These are phyloP conservation scores for Boletus subparvulus DNA, from an alignment of 768 basidiomycete genomes.

Conservation along the genomic window DNA sequence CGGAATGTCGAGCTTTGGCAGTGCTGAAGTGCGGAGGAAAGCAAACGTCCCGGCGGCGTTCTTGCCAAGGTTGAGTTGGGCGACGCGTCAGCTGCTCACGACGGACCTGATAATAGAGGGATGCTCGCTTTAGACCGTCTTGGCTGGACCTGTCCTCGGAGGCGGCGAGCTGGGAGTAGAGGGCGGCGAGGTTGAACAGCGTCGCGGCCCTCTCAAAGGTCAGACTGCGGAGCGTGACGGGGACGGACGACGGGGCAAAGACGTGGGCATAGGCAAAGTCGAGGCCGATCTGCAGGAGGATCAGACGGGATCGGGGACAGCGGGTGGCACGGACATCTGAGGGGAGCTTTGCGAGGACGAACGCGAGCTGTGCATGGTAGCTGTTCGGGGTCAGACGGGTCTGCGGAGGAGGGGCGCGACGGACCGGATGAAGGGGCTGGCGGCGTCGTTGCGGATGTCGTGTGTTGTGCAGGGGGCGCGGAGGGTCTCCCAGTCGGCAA, in stretches of 20 bases:
- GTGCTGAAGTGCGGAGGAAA: slow-evolving; percentile 52
- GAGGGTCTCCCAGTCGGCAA: slow-evolving; percentile 65
- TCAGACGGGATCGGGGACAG: slow-evolving; percentile 13
- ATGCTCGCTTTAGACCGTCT: slow-evolving; percentile 85
- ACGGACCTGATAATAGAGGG: slow-evolving; percentile 65
- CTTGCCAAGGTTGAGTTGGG: slow-evolving; percentile 34
- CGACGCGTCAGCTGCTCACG: slow-evolving; percentile 7
- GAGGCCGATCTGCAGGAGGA: slow-evolving; percentile 56
- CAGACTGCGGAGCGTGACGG: slow-evolving; percentile 70
- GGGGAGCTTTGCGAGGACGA: slow-evolving; percentile 82
- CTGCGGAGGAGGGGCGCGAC: slow-evolving; percentile 25
- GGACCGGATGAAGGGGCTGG: slow-evolving; percentile 57
- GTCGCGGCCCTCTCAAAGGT: slow-evolving; percentile 76
- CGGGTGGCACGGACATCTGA: slow-evolving; percentile 51
- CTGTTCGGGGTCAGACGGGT: slow-evolving; percentile 40
- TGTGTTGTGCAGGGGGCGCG: slow-evolving; percentile 45
- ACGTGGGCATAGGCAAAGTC: slow-evolving; percentile 71
- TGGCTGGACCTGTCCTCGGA: slow-evolving; percentile 64
- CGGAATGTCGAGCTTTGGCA: slow-evolving; percentile 51
- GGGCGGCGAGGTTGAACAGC: slow-evolving; percentile 82
- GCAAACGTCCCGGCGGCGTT: slow-evolving; percentile 72
- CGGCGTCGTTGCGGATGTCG: slow-evolving; percentile 45
- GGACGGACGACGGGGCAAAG: slow-evolving; percentile 53
- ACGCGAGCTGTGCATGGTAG: slow-evolving; percentile 89
- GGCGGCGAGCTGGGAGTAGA: slow-evolving; percentile 80